Percentiles rank a stretch among this genome's conserved stretches.
Evolutionary conservation across 2,329 filamentous ascomycete genomes (phyloP).

Genomic region (Verticillium isaacii): DNA sequence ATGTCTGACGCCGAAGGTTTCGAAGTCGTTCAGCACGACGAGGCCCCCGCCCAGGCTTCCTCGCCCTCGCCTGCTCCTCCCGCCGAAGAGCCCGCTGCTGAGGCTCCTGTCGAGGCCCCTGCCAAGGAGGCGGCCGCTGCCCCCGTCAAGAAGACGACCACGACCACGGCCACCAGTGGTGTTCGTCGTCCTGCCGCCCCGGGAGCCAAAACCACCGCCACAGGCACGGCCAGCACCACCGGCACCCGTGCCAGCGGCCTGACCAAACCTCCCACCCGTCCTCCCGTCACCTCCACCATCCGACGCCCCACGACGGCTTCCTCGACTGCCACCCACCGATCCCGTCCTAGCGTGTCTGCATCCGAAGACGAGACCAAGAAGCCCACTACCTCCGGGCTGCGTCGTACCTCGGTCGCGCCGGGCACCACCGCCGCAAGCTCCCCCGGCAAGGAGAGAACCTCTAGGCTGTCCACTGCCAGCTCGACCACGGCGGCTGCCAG

Average conservation of each 20-base stretch:
- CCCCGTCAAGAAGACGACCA: conserved; percentile 29
- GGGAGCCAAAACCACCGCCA: conserved; percentile 20
- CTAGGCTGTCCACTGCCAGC: conserved; percentile 18
- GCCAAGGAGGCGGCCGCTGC: conserved; percentile 23
- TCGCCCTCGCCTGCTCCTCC: conserved; percentile 20
- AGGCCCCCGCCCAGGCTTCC: conserved; percentile 24
- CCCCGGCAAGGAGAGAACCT: conserved; percentile 26
- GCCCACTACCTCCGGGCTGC: conserved; percentile 30
- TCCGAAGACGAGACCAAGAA: conserved; percentile 47
- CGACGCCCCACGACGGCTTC: conserved; percentile 23
- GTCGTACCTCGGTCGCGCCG: conserved; percentile 38
- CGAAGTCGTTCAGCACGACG: conserved; percentile 39
- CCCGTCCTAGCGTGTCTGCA: conserved; percentile 42
- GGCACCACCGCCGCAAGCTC: conserved; percentile 25
- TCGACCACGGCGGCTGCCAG: conserved; percentile 23
- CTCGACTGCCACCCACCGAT: conserved; percentile 36
- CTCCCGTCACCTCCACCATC: conserved; percentile 31
- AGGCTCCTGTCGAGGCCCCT: conserved; percentile 26
- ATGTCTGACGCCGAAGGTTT: conserved; percentile 45
- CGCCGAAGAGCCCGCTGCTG: conserved; percentile 20
- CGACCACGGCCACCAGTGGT: conserved; percentile 24
- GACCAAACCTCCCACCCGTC: conserved; percentile 44
- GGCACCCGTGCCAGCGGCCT: conserved; percentile 32
- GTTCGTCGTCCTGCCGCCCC: conserved; percentile 27
- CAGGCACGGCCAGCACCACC: conserved; percentile 23